Evolutionary conservation across 352 stramenopile genomes (phyloP).

Genomic region (Phytopythium mirpurense): DNA sequence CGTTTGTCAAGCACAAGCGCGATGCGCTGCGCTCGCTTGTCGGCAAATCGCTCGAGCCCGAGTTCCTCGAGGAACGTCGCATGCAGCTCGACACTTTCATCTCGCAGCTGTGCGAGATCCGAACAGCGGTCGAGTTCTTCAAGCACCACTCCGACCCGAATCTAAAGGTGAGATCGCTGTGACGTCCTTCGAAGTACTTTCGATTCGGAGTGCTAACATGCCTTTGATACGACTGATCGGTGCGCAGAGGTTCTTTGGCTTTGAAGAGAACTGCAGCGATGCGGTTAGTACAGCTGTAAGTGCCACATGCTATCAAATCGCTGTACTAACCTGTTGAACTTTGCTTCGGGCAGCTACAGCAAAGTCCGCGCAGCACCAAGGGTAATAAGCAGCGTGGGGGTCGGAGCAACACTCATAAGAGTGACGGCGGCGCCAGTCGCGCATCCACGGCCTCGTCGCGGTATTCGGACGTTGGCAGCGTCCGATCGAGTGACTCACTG

Average conservation of each 20-base stretch:
- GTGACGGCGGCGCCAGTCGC: constrained; percentile 12
- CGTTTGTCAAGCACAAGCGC: constrained; percentile 49
- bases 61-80: constrained; percentile 54
- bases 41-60: constrained; percentile 40
- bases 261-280: constrained; percentile 55
- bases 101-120: constrained; percentile 32
- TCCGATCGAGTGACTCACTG: not conserved
- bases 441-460: constrained; percentile 14
- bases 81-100: constrained; percentile 53
- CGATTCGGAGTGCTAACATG: too few species aligned
- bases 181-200: too few species aligned
- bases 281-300: constrained; percentile 46
- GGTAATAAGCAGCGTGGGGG: constrained; percentile 14
- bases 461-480: constrained; percentile 2
- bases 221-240: too few species aligned
- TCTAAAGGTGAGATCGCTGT: constrained; percentile 30
- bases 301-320: too few species aligned
- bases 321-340: too few species aligned
- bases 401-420: constrained; percentile 7
- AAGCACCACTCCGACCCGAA: constrained; percentile 35
- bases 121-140: constrained; percentile 49
- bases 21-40: constrained; percentile 45
- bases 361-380: constrained; percentile 25
- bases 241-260: constrained; percentile 46
- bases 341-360: constrained; percentile 11